These are phyloP conservation scores for Ilyonectria destructans DNA, from an alignment of 2,329 filamentous ascomycete genomes.

Conservation along the genomic window DNA sequence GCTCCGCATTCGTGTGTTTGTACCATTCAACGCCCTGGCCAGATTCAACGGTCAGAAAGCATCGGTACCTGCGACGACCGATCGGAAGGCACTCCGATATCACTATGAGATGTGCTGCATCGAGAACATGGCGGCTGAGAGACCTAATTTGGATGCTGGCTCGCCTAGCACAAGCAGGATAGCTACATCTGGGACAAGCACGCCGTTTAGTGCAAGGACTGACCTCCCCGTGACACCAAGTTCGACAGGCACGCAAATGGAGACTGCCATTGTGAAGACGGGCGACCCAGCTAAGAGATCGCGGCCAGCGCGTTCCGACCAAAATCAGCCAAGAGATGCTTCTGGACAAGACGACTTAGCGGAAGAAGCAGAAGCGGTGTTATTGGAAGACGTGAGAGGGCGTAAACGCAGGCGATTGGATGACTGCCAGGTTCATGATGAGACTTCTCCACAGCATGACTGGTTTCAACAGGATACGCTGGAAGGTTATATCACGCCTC, in stretches of 20 bases:
- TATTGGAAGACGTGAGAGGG: conserved; percentile 8
- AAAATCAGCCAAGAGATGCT: neutral
- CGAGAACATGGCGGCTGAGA: conserved; percentile 40
- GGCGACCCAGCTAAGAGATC: conserved; percentile 33
- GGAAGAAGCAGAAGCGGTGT: conserved; percentile 15
- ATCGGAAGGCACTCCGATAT: conserved; percentile 35
- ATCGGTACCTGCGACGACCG: conserved; percentile 17
- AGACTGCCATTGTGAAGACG: conserved; percentile 4
- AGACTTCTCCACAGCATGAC: conserved; percentile 4
- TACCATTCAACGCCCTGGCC: conserved; percentile 34
- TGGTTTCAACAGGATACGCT: neutral
- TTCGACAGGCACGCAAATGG: conserved; percentile 11
- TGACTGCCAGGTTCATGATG: conserved; percentile 8
- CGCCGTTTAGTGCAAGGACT: conserved; percentile 16
- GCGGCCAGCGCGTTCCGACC: conserved; percentile 9
- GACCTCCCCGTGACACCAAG: conserved; percentile 31
- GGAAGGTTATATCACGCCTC: conserved; percentile 22
- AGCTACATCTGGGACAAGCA: conserved; percentile 20
- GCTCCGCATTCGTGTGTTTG: conserved; percentile 39
- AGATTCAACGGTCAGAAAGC: conserved; percentile 25
- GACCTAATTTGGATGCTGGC: conserved; percentile 7
- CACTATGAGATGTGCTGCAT: conserved; percentile 46
- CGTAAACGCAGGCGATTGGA: conserved; percentile 21
- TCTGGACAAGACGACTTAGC: conserved; percentile 4
- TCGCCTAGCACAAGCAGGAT: conserved; percentile 23